Evolutionary conservation across 2,329 filamentous ascomycete genomes (phyloP), one percentile per base, ranked within the genome.

Genomic region (Stachybotrys echinatus): DNA sequence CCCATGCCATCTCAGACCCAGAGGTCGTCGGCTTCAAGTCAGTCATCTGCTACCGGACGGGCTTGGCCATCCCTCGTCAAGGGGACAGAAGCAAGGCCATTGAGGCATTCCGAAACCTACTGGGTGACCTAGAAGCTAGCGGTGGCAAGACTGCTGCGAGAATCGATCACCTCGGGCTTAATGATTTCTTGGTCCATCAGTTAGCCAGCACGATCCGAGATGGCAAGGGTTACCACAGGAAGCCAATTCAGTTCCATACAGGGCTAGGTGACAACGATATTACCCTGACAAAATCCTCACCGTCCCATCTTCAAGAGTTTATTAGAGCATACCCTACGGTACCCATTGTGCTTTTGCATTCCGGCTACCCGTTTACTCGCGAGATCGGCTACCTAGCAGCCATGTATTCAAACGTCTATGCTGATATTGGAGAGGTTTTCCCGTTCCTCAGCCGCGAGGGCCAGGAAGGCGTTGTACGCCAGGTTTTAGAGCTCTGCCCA

Each of bases 211-310:
- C 83, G 23, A 76, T 92, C 47, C 66, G 71, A 8, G 68, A 74
- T 37, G 67, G 71, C 27, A 65, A 63, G 18, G 64, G 63, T 3
- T 66, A 68, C 2, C 57, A 66, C 50, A 80, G 79, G 50, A 94
- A 92, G 62, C 88, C 89, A 0, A 72, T 95, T 12, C 89, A 95
- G 60, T 87, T 95, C 55, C 89, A 95, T 60, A 94, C 88, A 0
- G 89, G 89, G 0, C 74, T 94, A 0, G 89, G 89, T 1, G 89
- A 94, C 61, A 88, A 85, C 56, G 89, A 94, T 58, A 86, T 94
- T 47, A 79, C 75, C 5, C 71, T 95, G 22, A 71, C 81, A 3
- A 79, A 78, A 47, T 80, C 88, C 0, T 92, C 89, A 40, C 89
- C 90, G 1, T 81, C 88, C 1, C 84, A 88, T 57, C 70, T 95